Conservation (phyloP, 768 basidiomycete species). For the Termitomyces sp. region DNA sequence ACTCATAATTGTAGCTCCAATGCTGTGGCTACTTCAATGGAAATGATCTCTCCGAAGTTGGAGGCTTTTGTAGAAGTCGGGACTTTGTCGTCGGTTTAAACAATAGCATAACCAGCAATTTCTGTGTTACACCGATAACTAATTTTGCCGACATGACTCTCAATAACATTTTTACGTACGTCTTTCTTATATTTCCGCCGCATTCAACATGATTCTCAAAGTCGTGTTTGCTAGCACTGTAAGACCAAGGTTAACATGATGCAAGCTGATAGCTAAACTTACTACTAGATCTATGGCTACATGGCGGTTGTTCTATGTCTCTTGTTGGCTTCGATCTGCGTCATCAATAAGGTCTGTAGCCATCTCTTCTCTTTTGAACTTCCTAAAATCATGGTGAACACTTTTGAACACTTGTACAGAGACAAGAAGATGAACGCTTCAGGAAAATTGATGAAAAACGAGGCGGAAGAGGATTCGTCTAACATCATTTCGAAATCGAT, state of each 20-base stretch:
- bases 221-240: conserved; percentile 39
- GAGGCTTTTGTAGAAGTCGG: conserved; percentile 59
- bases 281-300: conserved; percentile 67
- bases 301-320: conserved; percentile 76
- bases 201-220: background rate
- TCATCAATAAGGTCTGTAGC: conserved; percentile 71
- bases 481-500: conserved; percentile 16
- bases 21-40: conserved; percentile 88
- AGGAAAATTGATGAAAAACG: conserved; percentile 87
- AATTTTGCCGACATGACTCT: conserved; percentile 67
- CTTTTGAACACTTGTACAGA: conserved; percentile 35
- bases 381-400: conserved; percentile 2
- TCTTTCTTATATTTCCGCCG: conserved; percentile 15
- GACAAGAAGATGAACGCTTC: conserved; percentile 80
- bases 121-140: conserved; percentile 74
- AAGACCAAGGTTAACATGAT: conserved; percentile 14
- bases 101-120: conserved; percentile 39
- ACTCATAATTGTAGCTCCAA: conserved; percentile 43
- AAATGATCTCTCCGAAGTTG: conserved; percentile 53
- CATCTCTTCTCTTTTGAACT: background rate
- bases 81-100: conserved; percentile 40
- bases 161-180: conserved; percentile 83
- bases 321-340: conserved; percentile 78
- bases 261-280: background rate
- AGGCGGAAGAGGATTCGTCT: conserved; percentile 85